A percentile compares a stretch with the other conserved stretches of the same genome.
These are phyloP conservation scores for Monosporozyma solicola DNA, from an alignment of 805 yeast species.

Conservation along the genomic window DNA sequence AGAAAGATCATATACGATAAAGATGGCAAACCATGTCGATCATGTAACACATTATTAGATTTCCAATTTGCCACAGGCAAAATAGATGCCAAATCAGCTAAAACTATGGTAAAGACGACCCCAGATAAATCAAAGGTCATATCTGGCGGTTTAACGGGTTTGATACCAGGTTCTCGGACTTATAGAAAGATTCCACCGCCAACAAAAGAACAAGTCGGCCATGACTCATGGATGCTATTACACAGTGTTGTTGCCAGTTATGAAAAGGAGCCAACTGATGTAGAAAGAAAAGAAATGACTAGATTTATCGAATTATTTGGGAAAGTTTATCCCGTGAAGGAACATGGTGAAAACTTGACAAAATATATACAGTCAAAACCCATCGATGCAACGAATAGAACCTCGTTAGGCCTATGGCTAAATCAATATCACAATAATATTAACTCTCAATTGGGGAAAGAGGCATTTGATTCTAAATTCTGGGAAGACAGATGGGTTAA, in stretches of 20 bases:
- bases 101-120: neutral
- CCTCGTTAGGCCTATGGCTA: constrained; percentile 80
- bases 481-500: constrained; percentile 95
- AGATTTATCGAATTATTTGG: constrained; percentile 65
- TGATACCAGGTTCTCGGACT: constrained; percentile 20
- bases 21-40: constrained; percentile 92
- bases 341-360: constrained; percentile 77
- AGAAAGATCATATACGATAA: constrained; percentile 64
- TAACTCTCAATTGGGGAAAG: constrained; percentile 80
- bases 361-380: constrained; percentile 44
- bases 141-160: constrained; percentile 6
- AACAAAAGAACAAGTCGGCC: constrained; percentile 71
- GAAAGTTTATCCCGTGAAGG: constrained; percentile 74
- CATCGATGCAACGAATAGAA: constrained; percentile 57
- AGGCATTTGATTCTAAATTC: constrained; percentile 71
- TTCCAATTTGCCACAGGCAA: constrained; percentile 54
- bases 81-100: constrained; percentile 3
- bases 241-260: constrained; percentile 87
- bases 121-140: neutral
- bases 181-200: constrained; percentile 65
- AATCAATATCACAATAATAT: constrained; percentile 94
- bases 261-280: constrained; percentile 54
- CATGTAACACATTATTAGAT: constrained; percentile 77
- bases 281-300: constrained; percentile 62
- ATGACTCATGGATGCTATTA: constrained; percentile 84